These are phyloP conservation scores for Diaporthe humulicola DNA, from an alignment of 2,329 filamentous ascomycete species.

Conservation along the genomic window DNA sequence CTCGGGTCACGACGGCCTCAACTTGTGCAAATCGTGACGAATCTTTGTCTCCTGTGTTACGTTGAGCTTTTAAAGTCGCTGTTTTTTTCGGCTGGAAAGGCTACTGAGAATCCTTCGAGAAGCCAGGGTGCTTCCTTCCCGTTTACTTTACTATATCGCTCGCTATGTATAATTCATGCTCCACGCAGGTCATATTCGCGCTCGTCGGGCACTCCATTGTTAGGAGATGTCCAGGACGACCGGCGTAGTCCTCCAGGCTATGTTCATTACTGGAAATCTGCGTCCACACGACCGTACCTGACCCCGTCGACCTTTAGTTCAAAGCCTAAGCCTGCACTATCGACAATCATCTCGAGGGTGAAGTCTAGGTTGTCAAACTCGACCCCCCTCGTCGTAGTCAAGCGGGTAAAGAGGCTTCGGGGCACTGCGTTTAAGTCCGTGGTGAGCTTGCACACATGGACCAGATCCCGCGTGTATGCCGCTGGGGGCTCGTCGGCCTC, in stretches of 20 bases:
- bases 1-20: conserved; percentile 24
- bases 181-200: neutral
- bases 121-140: neutral
- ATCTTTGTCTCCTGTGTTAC: conserved; percentile 19
- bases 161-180: neutral
- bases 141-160: conserved; percentile 2
- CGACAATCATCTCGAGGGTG: conserved; percentile 85
- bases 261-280: conserved; percentile 76
- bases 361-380: conserved; percentile 89
- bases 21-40: neutral
- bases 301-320: conserved; percentile 85
- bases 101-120: neutral
- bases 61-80: neutral
- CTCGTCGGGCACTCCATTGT: neutral
- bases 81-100: neutral
- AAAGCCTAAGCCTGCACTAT: conserved; percentile 81
- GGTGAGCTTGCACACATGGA: conserved; percentile 84
- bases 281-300: conserved; percentile 81
- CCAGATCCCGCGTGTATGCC: conserved; percentile 71
- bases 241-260: neutral
- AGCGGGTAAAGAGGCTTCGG: conserved; percentile 77
- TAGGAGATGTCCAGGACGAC: neutral
- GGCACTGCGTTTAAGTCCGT: conserved; percentile 84
- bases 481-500: conserved; percentile 76
- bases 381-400: conserved; percentile 83